Evolutionary conservation across 768 basidiomycete genomes (phyloP), one percentile per base, ranked within the genome.

Genomic region (Flagelloscypha sp.): DNA sequence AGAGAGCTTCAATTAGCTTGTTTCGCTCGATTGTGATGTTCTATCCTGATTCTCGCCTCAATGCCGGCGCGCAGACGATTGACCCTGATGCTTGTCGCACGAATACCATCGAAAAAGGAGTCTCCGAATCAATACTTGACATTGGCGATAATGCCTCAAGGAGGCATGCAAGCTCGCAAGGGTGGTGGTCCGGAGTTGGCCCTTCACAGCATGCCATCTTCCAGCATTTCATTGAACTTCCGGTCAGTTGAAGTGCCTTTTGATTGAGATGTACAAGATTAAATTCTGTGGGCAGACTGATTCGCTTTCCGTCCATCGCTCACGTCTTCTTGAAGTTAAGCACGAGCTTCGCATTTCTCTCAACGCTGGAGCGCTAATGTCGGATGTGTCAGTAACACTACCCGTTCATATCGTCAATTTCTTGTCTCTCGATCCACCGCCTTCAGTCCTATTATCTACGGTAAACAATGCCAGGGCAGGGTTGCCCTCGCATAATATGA

Each of bases 181-280:
- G 89, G 1, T 94, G 87, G 84, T 94, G 90, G 89, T 67, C 75
- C 5, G 92, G 92, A 6, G 76, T 93, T 5, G 57, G 63, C 10
- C 62, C 81, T 3, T 74, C 76, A 2, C 74, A 79, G 42, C 62
- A 64, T 5, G 58, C 66, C 7, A 66, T 75, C 13, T 86, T 89
- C 55, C 68, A 70, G 11, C 79, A 87, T 49, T 75, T 68, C 35
- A 66, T 95, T 6, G 50, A 73, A 7, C 49, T 93, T 27, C 89
- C 90, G 18, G 90, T 92, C 50, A 59, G 82, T 61, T 11, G 28
- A n/a, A 17, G 25, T 12, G 11, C 34, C 27, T 43, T 28, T 33
- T 16, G 16, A 10, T 25, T 33, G 29, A 19, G 13, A 31, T 18
- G 17, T 16, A 18, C 35, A 11, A 43, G 25, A 32, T 46, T 27